Evolutionary conservation across 2,329 filamentous ascomycete genomes (phyloP), one percentile per base, ranked within the genome.

Genomic region (Paracoccidioides brasiliensis): DNA sequence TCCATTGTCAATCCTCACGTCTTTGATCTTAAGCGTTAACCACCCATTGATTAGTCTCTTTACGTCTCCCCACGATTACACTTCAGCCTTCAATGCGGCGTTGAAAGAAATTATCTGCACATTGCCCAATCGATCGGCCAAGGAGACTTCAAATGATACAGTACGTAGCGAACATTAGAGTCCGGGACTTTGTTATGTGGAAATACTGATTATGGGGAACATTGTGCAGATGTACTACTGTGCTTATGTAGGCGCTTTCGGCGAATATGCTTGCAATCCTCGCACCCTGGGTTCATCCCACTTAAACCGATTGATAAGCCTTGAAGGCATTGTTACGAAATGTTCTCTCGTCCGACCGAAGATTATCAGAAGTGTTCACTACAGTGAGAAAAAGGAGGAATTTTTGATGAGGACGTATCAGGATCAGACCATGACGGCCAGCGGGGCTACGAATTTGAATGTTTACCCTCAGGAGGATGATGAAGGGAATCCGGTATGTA

Each of bases 291-390:
- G 88, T 52, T 96, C 91, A 2, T 79, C 83, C 43, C 88, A 95
- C 65, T 80, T 98, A 56, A 98, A 98, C 71, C 85, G 88, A 66
- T 96, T 98, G 90, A 88, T 98, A 12, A 95, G 90, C 3, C 79
- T 98, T 53, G 93, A 98, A 72, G 93, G 93, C 49, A 98, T 98
- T 64, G 93, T 98, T 44, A 98, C 93, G 40, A 87, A 93, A 70
- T 95, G 89, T 73, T 96, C 90, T 30, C 78, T 98, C 22, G 95
- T 98, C 60, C 82, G 94, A 56, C 93, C 93, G 9, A 98, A 98
- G 73, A 83, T 98, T n/a, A 85, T 97, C 59, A 95, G 94, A 75
- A 97, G 93, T 72, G 90, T 98, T 54, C 93, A 98, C 70, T 97
- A 90, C 74, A 95, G 89, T 65, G 90, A 96, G 72, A 82, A 75